phyloP scores from a whole-genome alignment of 345 rosid species.

The Gossypium raimondii region DNA sequence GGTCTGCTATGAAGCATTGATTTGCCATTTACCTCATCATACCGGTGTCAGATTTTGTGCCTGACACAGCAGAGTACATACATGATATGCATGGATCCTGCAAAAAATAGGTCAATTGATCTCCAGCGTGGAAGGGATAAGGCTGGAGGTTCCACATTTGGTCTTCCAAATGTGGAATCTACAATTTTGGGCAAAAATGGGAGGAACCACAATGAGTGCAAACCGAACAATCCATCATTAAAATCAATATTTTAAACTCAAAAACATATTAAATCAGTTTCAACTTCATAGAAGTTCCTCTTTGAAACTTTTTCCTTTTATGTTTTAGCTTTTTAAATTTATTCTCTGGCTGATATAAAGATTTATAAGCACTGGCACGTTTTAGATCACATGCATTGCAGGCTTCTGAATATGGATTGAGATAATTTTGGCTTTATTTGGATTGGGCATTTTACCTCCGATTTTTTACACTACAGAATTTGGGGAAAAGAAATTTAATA shows the following conservation, averaged over 20 bases:
- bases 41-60: neutral
- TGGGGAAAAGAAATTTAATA: neutral
- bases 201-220: neutral
- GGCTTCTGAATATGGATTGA: neutral
- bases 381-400: neutral
- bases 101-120: neutral
- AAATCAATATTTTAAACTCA: neutral
- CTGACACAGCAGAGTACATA: neutral
- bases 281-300: neutral
- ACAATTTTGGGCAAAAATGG: neutral
- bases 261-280: neutral
- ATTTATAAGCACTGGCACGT: neutral
- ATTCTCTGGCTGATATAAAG: neutral
- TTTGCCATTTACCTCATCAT: neutral
- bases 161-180: neutral
- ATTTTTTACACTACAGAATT: neutral
- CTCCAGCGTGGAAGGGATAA: neutral
- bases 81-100: neutral
- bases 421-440: neutral
- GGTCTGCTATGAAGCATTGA: neutral
- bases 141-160: neutral
- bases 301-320: neutral
- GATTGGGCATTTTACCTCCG: neutral
- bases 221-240: neutral
- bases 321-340: neutral